Conservation (phyloP, 345 rosid species). For the Eucalyptus polyanthemos region DNA sequence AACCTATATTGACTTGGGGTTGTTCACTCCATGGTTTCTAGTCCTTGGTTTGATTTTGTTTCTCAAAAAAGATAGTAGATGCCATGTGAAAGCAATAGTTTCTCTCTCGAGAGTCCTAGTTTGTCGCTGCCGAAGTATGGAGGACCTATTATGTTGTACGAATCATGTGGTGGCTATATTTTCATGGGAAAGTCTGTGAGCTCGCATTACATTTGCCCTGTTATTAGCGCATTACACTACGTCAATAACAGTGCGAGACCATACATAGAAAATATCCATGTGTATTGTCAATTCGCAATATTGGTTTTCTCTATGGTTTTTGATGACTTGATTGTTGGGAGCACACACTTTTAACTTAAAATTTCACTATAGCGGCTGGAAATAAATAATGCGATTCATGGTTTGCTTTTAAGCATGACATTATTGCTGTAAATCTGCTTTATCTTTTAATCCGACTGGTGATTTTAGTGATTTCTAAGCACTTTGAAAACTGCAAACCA, state of each 20-base stretch:
- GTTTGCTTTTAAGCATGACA: background rate
- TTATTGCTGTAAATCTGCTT: background rate
- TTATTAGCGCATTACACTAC: background rate
- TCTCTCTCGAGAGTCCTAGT: background rate
- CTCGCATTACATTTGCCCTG: background rate
- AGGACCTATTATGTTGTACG: background rate
- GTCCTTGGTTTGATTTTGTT: background rate
- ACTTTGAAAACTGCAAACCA: background rate
- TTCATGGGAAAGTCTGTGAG: background rate
- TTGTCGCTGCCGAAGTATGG: background rate
- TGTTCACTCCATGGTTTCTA: background rate
- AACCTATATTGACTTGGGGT: background rate
- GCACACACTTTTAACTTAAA: background rate
- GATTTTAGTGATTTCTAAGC: background rate
- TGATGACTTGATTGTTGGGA: background rate
- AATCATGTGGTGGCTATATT: background rate
- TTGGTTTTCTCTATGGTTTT: background rate
- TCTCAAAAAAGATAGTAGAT: background rate
- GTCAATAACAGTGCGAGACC: background rate
- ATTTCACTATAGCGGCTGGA: background rate
- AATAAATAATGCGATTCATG: background rate
- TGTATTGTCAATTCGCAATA: background rate
- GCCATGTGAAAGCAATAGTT: background rate
- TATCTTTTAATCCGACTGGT: background rate
- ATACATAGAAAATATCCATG: background rate